Base-by-base conservation (phyloP, 2,329 filamentous ascomycete genomes). In the Calonectria pseudoreteaudii region DNA sequence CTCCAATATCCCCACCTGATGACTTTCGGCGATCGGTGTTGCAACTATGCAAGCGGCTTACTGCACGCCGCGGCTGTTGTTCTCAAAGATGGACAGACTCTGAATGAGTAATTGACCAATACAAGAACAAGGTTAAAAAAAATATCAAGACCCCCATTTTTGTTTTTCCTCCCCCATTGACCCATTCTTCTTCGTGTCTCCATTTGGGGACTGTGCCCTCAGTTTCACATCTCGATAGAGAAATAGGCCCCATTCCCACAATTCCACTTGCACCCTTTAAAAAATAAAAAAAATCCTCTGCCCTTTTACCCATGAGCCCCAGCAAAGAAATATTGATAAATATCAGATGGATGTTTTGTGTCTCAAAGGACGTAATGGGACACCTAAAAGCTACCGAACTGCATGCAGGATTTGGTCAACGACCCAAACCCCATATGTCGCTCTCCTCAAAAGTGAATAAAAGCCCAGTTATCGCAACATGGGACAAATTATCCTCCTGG, bases 401-500 rank as follows among this genome's bases (percentile, higher is more conserved):
- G 2, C 3, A n/a, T 47, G 8, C 41, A 47, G 20, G 7, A 44
- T 13, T 47, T 47, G 44, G n/a, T 9, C 20, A 13, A n/a, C 3
- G 3, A 47, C 11, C 44, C 10, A 4, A 23, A 47, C 4, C 20
- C 10, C n/a, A 23, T 9, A 23, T 23, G 6, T 47, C 20, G 23
- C 23, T 11, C n/a, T 23, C 44, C n/a, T 23, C 44, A 13, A 47
- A 47, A 47, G n/a, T 23, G 44, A 47, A 47, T 23, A 3, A 6
- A 44, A 47, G 13, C 4, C 2, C n/a, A 4, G 10, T 13, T 5
- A 23, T 47, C 20, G 4, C 20, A 9, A 10, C 7, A 8, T 47
- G 20, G 1, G 41, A 47, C 1, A n/a, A 1, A 47, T 11, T 1
- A 23, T n/a, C 1, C 18, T 7, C 3, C 23, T 4, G 11, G 11